A percentile compares a stretch with the other conserved stretches of the same genome.
Evolutionary conservation across 2,329 filamentous ascomycete genomes (phyloP).

Genomic region (Diaporthe amygdali): DNA sequence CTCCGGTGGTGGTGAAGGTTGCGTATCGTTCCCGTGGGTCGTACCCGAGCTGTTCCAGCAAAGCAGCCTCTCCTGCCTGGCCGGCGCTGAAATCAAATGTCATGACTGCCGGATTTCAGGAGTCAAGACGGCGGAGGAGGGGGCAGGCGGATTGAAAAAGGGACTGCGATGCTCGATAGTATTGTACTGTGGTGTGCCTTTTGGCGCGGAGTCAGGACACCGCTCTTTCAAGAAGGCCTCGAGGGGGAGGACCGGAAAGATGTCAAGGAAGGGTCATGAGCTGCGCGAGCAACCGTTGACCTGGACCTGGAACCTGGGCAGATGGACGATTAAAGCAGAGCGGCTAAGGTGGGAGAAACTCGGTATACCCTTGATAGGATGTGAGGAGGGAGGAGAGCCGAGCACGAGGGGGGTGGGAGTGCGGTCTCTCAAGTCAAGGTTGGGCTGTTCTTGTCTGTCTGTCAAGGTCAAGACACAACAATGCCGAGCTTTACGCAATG

Average conservation of each 20-base stretch:
- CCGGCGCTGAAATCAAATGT: constrained; percentile 65
- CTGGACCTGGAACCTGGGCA: constrained; percentile 30
- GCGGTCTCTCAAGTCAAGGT: constrained; percentile 9
- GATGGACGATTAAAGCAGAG: constrained; percentile 32
- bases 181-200: constrained; percentile 47
- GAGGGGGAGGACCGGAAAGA: constrained; percentile 33
- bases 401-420: background rate
- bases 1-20: constrained; percentile 45
- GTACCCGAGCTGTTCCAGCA: constrained; percentile 64
- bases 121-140: constrained; percentile 35
- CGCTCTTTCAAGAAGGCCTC: constrained; percentile 46
- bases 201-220: constrained; percentile 45
- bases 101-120: constrained; percentile 46
- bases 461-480: constrained; percentile 16
- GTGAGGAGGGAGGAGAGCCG: background rate
- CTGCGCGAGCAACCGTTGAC: constrained; percentile 29
- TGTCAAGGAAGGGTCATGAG: constrained; percentile 43
- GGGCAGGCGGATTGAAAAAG: constrained; percentile 39
- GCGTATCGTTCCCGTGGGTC: constrained; percentile 63
- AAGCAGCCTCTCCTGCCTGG: constrained; percentile 56
- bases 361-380: constrained; percentile 15
- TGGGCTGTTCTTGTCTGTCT: constrained; percentile 10
- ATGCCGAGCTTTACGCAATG: constrained; percentile 13
- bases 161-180: constrained; percentile 49
- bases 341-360: constrained; percentile 23